Percentiles rank a stretch among this genome's conserved stretches.
Evolutionary conservation across 345 rosid species (phyloP).

Genomic region (Firmiana major): DNA sequence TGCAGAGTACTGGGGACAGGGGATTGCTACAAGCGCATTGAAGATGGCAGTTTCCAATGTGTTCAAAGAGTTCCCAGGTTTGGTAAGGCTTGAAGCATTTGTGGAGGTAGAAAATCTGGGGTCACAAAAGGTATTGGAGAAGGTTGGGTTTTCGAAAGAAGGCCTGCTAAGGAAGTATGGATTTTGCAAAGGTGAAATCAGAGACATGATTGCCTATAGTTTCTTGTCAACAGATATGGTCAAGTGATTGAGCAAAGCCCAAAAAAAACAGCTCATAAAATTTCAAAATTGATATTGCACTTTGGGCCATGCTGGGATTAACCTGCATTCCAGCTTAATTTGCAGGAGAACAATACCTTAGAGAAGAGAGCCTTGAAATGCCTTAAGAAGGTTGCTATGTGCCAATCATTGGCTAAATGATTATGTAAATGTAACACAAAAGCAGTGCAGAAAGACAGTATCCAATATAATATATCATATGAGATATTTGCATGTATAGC

Average conservation of each 20-base stretch:
- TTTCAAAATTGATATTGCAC: not conserved
- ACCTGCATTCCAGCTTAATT: too few relatives aligned
- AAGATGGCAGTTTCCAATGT: too few relatives aligned
- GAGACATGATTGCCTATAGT: constrained; percentile 44
- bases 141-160: constrained; percentile 56
- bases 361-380: not conserved
- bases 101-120: constrained; percentile 51
- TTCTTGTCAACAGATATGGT: constrained; percentile 32
- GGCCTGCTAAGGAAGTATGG: constrained; percentile 58
- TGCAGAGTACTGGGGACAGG: constrained; percentile 42
- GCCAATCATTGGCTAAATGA: too few relatives aligned
- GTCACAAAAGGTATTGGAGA: constrained; percentile 60
- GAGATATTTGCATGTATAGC: too few relatives aligned
- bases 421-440: too few relatives aligned
- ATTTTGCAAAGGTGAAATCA: constrained; percentile 39
- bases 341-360: too few relatives aligned
- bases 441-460: too few relatives aligned
- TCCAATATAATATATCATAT: too few relatives aligned
- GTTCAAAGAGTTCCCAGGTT: constrained; percentile 27
- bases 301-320: not conserved
- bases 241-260: constrained; percentile 5
- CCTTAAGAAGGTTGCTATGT: not conserved
- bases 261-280: not conserved
- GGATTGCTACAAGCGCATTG: constrained; percentile 32
- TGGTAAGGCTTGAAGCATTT: constrained; percentile 57